phyloP scores from a whole-genome alignment of 2,329 filamentous ascomycete species.

The Trichoderma koningiopsis region DNA sequence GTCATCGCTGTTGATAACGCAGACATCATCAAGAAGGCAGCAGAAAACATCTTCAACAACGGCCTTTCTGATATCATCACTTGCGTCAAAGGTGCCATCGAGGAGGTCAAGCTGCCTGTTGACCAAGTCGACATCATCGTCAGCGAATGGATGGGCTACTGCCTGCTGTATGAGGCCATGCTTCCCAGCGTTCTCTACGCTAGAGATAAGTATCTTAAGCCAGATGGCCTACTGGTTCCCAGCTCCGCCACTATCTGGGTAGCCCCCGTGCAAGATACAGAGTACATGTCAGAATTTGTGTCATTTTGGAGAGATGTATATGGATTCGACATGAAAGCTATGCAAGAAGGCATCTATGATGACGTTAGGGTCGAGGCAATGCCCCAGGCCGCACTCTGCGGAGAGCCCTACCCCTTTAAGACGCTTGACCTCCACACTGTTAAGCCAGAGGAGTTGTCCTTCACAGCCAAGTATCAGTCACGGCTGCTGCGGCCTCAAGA shows the following conservation, averaged over 20 bases:
- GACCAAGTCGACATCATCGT: slow-evolving; percentile 90
- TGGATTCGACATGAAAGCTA: slow-evolving; percentile 90
- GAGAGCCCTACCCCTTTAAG: slow-evolving; percentile 66
- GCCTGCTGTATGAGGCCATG: slow-evolving; percentile 92
- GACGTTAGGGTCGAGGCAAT: slow-evolving; percentile 79
- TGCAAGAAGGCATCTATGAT: slow-evolving; percentile 80
- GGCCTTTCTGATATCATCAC: slow-evolving; percentile 73
- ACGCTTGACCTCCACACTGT: slow-evolving; percentile 76
- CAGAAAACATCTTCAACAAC: slow-evolving; percentile 82
- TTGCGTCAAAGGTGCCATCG: slow-evolving; percentile 81
- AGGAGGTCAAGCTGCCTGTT: slow-evolving; percentile 79
- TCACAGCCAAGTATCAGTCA: slow-evolving; percentile 68
- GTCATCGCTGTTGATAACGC: slow-evolving; percentile 94
- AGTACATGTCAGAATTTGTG: slow-evolving; percentile 76
- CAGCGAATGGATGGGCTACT: slow-evolving; percentile 98
- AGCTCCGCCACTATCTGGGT: slow-evolving; percentile 82
- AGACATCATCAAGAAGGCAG: slow-evolving; percentile 83
- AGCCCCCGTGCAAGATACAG: slow-evolving; percentile 75
- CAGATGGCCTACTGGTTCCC: slow-evolving; percentile 81
- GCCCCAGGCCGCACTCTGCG: slow-evolving; percentile 61
- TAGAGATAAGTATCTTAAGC: slow-evolving; percentile 80
- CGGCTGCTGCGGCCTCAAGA: slow-evolving; percentile 64
- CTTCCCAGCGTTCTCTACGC: slow-evolving; percentile 89
- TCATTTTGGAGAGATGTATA: slow-evolving; percentile 91
- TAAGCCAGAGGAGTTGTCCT: slow-evolving; percentile 71